Evolutionary conservation across 768 basidiomycete species (phyloP).

Genomic region (Russula lepida): DNA sequence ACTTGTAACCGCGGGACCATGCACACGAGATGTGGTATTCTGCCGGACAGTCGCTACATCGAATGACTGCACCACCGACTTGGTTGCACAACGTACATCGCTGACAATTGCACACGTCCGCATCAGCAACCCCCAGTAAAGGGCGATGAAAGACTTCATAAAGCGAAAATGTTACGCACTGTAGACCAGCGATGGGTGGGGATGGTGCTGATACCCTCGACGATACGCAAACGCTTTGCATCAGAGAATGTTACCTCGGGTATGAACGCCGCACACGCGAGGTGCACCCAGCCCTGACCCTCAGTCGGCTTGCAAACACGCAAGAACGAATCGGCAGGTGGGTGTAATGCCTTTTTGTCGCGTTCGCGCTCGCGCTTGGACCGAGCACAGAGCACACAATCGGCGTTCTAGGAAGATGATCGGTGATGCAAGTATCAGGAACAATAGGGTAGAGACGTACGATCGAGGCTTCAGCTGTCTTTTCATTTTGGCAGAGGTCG

Average conservation of each 20-base stretch:
- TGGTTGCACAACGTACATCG: constrained; percentile 68
- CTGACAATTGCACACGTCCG: constrained; percentile 31
- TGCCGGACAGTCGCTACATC: constrained; percentile 73
- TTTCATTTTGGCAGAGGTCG: constrained; percentile 81
- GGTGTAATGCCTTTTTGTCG: constrained; percentile 37
- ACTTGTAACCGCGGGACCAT: constrained; percentile 73
- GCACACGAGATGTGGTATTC: constrained; percentile 89
- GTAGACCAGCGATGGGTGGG: constrained; percentile 62
- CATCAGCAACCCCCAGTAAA: constrained; percentile 14
- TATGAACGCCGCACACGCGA: constrained; percentile 82
- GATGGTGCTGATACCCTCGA: constrained; percentile 78
- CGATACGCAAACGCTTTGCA: constrained; percentile 59
- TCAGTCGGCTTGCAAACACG: constrained; percentile 85
- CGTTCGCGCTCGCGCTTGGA: constrained; percentile 41
- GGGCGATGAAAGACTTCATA: not conserved
- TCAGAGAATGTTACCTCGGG: constrained; percentile 82
- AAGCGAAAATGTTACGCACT: constrained; percentile 36
- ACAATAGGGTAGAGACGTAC: constrained; percentile 35
- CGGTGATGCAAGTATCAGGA: constrained; percentile 1
- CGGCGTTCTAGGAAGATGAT: constrained; percentile 47
- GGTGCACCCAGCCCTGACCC: constrained; percentile 87
- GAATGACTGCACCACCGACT: constrained; percentile 67
- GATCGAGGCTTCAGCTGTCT: constrained; percentile 70
- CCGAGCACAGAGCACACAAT: constrained; percentile 79
- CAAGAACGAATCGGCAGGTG: constrained; percentile 54